phyloP scores from a whole-genome alignment of 2,329 filamentous ascomycete genomes.

The Aspergillus aculeatinus region DNA sequence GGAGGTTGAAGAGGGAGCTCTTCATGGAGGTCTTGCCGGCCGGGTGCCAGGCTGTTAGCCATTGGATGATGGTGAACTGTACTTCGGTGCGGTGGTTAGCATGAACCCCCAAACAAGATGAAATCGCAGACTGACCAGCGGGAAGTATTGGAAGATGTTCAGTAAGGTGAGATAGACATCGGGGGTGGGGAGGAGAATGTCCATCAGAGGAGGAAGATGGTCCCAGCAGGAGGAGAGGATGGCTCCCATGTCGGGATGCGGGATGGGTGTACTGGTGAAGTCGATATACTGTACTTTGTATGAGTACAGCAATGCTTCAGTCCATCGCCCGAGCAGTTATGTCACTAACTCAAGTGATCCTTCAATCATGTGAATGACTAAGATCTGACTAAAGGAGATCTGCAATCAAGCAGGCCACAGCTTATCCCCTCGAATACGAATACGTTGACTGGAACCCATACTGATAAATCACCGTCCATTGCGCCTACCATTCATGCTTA shows the following conservation, averaged over 20 bases:
- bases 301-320: no score
- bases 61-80: slow-evolving; percentile 74
- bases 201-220: slow-evolving; percentile 26
- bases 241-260: slow-evolving; percentile 23
- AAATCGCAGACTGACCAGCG: slow-evolving; percentile 45
- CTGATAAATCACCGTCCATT: background rate
- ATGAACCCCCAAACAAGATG: background rate
- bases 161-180: slow-evolving; percentile 37
- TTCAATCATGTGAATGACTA: background rate
- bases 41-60: slow-evolving; percentile 75
- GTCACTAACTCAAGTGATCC: no score
- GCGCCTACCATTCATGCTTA: background rate
- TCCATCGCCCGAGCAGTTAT: no score
- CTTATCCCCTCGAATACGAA: background rate
- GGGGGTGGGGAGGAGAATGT: slow-evolving; percentile 43
- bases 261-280: background rate
- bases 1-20: slow-evolving; percentile 73
- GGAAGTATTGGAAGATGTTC: slow-evolving; percentile 45
- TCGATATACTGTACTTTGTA: no score
- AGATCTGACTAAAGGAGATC: background rate
- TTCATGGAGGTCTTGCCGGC: slow-evolving; percentile 84
- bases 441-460: no score
- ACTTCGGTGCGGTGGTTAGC: slow-evolving; percentile 17
- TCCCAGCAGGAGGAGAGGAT: slow-evolving; percentile 22
- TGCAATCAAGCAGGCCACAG: background rate